Evolutionary conservation across 139 green algal genomes (phyloP).

Genomic region (Astrephomene gubernaculifera): DNA sequence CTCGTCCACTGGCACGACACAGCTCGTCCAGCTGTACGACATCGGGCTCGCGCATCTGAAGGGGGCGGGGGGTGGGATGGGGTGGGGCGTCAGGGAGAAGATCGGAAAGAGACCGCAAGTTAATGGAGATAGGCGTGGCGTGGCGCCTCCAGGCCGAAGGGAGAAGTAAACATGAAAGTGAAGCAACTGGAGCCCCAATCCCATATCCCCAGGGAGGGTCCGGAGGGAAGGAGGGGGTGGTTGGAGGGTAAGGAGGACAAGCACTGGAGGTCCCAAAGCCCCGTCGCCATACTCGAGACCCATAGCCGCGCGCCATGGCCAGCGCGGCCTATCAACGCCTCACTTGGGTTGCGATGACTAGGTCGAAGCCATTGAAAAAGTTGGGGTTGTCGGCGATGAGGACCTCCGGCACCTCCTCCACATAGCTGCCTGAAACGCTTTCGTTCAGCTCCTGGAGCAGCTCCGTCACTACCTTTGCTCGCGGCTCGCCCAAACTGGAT

Average conservation of each 20-base stretch:
- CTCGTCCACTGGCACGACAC: slow-evolving; percentile 65
- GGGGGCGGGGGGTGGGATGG: background rate
- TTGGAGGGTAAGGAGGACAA: too few relatives aligned
- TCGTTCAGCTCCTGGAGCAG: slow-evolving; percentile 96
- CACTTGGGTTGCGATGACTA: slow-evolving; percentile 95
- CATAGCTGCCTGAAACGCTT: slow-evolving; percentile 81
- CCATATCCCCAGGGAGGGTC: too few relatives aligned
- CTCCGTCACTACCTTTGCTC: slow-evolving; percentile 79
- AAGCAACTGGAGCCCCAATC: too few relatives aligned
- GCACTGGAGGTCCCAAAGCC: too few relatives aligned
- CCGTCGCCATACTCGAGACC: too few relatives aligned
- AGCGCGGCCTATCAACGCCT: too few relatives aligned
- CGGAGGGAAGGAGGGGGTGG: too few relatives aligned
- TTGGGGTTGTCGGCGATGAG: slow-evolving; percentile 80
- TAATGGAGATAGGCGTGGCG: too few relatives aligned
- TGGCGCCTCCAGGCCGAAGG: too few relatives aligned
- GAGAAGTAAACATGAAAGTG: too few relatives aligned
- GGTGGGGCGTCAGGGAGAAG: background rate
- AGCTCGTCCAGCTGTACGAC: slow-evolving; percentile 79
- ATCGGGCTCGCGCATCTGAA: slow-evolving; percentile 78
- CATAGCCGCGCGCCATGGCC: too few relatives aligned
- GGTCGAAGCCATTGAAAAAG: slow-evolving; percentile 91
- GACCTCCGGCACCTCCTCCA: slow-evolving; percentile 81
- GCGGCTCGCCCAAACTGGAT: slow-evolving; percentile 67
- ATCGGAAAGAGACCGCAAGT: too few relatives aligned